These are phyloP conservation scores for Nephelium lappaceum DNA, from an alignment of 345 rosid species.

Conservation along the genomic window DNA sequence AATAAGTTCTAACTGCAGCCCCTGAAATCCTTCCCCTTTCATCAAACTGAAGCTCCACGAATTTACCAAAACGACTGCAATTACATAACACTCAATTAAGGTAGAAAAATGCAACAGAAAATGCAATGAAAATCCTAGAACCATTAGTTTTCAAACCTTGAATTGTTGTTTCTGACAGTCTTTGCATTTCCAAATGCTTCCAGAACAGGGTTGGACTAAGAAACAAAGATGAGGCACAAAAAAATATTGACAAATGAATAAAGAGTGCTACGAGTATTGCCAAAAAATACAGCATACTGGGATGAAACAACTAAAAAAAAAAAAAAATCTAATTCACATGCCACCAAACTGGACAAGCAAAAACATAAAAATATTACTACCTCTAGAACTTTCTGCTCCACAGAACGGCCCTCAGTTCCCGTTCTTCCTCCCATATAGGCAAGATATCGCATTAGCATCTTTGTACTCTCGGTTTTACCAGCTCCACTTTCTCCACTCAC, in stretches of 20 bases:
- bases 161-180: conserved; percentile 94
- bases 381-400: conserved; percentile 98
- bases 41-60: conserved; percentile 96
- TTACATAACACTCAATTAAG: conserved; percentile 25
- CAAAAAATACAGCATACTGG: neutral
- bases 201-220: conserved; percentile 95
- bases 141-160: conserved; percentile 58
- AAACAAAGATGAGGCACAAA: conserved; percentile 20
- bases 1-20: conserved; percentile 96
- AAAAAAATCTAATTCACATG: conserved; percentile 1
- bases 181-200: conserved; percentile 99
- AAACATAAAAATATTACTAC: conserved; percentile 36
- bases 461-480: conserved; percentile 98
- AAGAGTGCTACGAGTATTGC: neutral
- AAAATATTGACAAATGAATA: neutral
- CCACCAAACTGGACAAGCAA: conserved; percentile 11
- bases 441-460: conserved; percentile 92
- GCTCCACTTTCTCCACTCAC: conserved; percentile 99
- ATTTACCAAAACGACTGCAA: conserved; percentile 97
- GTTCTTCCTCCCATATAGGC: conserved; percentile 96
- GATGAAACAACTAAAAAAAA: conserved; percentile 13
- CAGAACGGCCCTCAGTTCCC: conserved; percentile 73
- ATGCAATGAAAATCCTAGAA: conserved; percentile 7
- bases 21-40: conserved; percentile 86
- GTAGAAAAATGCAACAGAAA: conserved; percentile 19